Conservation (phyloP, 257 asterid genomes). For the Solanum bulbocastanum region DNA sequence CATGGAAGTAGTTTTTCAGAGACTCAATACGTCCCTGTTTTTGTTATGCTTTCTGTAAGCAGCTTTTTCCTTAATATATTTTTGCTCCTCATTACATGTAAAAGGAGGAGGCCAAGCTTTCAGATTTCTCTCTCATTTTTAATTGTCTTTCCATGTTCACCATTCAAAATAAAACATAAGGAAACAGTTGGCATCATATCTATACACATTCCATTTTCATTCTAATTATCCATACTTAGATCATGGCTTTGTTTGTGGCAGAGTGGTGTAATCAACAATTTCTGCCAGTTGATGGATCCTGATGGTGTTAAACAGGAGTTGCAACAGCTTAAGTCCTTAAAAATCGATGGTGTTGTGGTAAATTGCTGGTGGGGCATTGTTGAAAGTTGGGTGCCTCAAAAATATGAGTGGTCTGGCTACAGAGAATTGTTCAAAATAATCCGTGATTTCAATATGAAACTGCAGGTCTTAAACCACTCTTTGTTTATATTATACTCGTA, state of each 20-base stretch:
- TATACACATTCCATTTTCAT: neutral
- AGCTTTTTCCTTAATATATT: neutral
- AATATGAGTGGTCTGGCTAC: constrained; percentile 67
- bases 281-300: constrained; percentile 67
- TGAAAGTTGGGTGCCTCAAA: constrained; percentile 58
- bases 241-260: constrained; percentile 19
- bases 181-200: neutral
- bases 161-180: neutral
- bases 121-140: neutral
- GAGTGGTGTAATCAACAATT: constrained; percentile 55
- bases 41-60: constrained; percentile 57
- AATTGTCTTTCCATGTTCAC: neutral
- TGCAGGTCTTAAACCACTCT: constrained; percentile 37
- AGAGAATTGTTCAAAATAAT: constrained; percentile 54
- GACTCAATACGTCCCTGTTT: constrained; percentile 51
- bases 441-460: constrained; percentile 45
- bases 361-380: constrained; percentile 76
- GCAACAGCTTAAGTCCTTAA: constrained; percentile 39
- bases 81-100: neutral
- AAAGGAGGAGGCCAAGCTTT: neutral
- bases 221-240: neutral
- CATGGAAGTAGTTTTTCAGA: constrained; percentile 33
- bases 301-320: constrained; percentile 55
- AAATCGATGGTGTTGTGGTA: constrained; percentile 52
- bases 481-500: neutral